Conservation (phyloP, 257 asterid species). For the Plectranthus barbatus region DNA sequence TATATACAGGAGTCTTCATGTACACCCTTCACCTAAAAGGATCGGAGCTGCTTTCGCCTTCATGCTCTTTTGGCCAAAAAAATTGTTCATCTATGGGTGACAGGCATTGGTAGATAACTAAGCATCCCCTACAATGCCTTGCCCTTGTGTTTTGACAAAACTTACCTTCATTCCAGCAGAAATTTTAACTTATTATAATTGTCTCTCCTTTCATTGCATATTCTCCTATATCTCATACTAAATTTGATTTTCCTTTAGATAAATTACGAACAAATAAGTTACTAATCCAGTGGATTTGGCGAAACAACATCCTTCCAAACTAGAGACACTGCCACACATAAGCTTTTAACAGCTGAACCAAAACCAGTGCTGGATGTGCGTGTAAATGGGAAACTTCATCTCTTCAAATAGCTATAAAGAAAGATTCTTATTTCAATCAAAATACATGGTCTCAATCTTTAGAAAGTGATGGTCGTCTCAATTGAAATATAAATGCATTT, state of each 20-base stretch:
- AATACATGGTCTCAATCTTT: neutral
- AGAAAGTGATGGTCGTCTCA: neutral
- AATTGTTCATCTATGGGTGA: neutral
- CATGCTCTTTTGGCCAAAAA: neutral
- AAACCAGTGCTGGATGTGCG: neutral
- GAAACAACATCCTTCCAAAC: neutral
- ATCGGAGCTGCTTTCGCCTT: neutral
- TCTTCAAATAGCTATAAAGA: neutral
- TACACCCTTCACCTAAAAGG: neutral
- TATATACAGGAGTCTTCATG: neutral
- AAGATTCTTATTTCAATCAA: neutral
- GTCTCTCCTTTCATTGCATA: neutral
- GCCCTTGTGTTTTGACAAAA: neutral
- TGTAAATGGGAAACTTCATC: neutral
- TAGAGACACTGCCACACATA: neutral
- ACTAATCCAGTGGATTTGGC: neutral
- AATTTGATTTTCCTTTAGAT: too few relatives aligned
- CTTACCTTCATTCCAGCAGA: neutral
- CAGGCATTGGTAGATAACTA: neutral
- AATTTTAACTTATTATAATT: neutral
- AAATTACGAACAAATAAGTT: neutral
- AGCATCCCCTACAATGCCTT: neutral
- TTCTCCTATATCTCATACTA: neutral
- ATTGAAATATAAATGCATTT: neutral
- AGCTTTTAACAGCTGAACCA: neutral